Conservation (phyloP, 768 basidiomycete genomes). For the Mycena vulgaris region DNA sequence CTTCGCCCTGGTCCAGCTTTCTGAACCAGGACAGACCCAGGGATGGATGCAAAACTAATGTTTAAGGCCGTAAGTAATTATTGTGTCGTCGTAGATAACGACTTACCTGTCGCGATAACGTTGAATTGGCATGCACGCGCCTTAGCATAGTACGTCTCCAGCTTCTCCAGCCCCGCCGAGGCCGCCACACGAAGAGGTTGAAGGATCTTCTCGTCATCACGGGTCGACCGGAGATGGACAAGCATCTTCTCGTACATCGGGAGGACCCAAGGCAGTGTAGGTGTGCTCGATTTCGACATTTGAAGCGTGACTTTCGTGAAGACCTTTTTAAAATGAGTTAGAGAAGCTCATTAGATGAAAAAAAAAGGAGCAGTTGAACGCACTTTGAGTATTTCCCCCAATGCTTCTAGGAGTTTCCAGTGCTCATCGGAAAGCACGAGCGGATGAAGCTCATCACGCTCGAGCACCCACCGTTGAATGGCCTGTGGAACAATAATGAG, state of each 20-base stretch:
- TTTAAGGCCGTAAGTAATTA: too few relatives aligned
- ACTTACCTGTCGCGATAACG: background rate
- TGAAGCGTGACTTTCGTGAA: conserved; percentile 1
- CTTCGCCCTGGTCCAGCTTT: background rate
- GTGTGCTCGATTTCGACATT: background rate
- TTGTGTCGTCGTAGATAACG: background rate
- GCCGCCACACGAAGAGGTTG: background rate
- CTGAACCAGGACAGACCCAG: background rate
- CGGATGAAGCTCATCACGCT: background rate
- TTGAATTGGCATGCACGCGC: background rate
- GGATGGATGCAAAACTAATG: background rate
- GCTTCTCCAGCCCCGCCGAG: background rate
- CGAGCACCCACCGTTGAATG: conserved; percentile 5
- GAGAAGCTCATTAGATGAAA: background rate
- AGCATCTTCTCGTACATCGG: conserved; percentile 3
- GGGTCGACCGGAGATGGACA: background rate
- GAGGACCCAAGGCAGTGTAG: background rate
- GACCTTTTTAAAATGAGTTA: background rate
- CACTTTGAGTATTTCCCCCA: background rate
- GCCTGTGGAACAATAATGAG: too few relatives aligned
- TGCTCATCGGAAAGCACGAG: background rate
- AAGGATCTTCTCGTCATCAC: background rate
- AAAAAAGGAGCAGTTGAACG: background rate
- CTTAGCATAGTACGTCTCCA: background rate
- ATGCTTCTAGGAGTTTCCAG: background rate